Base-by-base conservation (phyloP, 2,329 filamentous ascomycete species). In the Colletotrichum graminicola region DNA sequence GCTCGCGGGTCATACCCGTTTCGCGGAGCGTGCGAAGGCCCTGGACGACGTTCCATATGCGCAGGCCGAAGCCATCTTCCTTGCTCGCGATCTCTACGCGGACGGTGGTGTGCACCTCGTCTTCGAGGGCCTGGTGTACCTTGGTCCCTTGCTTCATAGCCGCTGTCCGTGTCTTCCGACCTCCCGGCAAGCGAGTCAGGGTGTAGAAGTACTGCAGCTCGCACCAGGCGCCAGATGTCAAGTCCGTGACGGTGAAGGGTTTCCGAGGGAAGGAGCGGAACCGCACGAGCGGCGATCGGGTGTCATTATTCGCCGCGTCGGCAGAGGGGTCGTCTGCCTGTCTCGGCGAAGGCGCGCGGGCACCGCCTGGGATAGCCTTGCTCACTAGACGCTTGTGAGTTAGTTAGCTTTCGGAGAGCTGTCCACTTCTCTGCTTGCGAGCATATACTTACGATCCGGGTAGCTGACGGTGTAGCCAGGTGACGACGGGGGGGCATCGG, bases 181-280 rank as follows among this genome's bases (percentile, higher is more conserved):
- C 96, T 77, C 92, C 84, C 0, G 87, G 88, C 5, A 89, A 89
- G 66, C 89, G 91, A 3, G 91, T 93, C 66, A 99, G 86, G 0
- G 90, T 93, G 82, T 97, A 98, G 85, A 91, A 94, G 77, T 97
- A 97, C 79, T 98, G 95, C 71, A 98, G 81, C 81, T 99, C 95
- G 80, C 96, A 99, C 96, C 96, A 99, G 10, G 95, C 92, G 2
- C 95, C 95, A 1, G 94, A 92, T 0, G 95, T 90, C 32, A 98
- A 83, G 80, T 99, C 96, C 2, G 93, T 94, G 1, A 98, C 96
- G 0, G 93, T 94, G 10, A 98, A 86, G 0, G 93, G 90, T 78
- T 94, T 95, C 77, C 87, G 91, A 0, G 94, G 94, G 67, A 88
- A 91, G 1, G 90, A 90, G 47, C 95, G 91, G 76, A 97, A 97